Evolutionary conservation across 352 stramenopile genomes (phyloP), one percentile per base, ranked within the genome.

Genomic region (Plasmopara viticola): DNA sequence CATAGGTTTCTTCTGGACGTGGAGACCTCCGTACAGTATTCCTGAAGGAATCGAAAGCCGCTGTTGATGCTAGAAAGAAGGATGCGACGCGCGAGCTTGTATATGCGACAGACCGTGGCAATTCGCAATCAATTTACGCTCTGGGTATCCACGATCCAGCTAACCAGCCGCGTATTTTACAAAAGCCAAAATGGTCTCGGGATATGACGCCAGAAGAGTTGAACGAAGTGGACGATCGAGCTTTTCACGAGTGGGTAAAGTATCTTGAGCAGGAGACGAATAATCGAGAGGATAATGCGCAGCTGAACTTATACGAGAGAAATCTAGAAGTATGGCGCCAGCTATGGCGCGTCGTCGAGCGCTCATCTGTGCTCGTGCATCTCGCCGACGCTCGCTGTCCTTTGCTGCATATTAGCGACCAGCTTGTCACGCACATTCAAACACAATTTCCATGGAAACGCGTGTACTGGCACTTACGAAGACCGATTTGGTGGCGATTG

Each of bases 401-500:
- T 6, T 41, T 89, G 30, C 59, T 90, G 18, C 78, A 90, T 51
- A 51, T 92, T 9, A 90, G 81, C 31, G 74, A 90, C 40, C 74
- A 61, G 30, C 51, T 92, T 34, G 66, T 88, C 46, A 60, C 45
- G n/a, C 58, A 88, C 50, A 69, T 88, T 41, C 56, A 49, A 5
- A 51, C 43, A 5, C 49, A 69, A 0, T 66, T 69, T 12, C 72
- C 74, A 12, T 63, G 58, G 59, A 99, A 99, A 68, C 72, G 84
- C 9, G 73, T 99, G 74, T 99, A 17, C 65, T 99, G 5, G 95
- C 99, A n/a, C 59, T 99, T n/a, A 99, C 98, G 52, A 99, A 99
- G 70, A 96, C 97, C 39, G 97, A 99, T 66, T 81, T 99, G 15
- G 95, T 99, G 33, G 52, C 54, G n/a, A 44, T 52, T 2, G 64